phyloP scores from a whole-genome alignment of 129 eudicot species.

The Centrapalus pauciflorus region DNA sequence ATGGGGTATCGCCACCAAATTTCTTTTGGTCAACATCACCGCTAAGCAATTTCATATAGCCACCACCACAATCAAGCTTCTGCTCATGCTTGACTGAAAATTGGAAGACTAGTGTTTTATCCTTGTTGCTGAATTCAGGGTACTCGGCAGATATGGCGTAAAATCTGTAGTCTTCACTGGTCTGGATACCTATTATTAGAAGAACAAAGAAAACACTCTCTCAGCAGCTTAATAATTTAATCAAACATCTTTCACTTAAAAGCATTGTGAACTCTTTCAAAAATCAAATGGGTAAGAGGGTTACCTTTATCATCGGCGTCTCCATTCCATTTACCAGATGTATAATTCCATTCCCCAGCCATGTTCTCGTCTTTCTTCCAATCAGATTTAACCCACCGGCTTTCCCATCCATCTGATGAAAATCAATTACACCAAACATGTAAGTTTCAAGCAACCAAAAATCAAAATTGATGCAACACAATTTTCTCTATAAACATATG shows the following conservation, averaged over 20 bases:
- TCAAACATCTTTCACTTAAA: not conserved
- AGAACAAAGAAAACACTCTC: not conserved
- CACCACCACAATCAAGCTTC: slow-evolving; percentile 95
- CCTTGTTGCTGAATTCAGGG: slow-evolving; percentile 91
- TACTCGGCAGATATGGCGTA: slow-evolving; percentile 85
- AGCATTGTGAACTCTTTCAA: not conserved
- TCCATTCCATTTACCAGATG: slow-evolving; percentile 97
- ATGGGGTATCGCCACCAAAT: slow-evolving; percentile 85
- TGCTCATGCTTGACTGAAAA: slow-evolving; percentile 89
- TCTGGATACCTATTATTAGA: slow-evolving; percentile 67
- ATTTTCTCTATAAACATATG: not conserved
- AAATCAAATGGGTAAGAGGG: not conserved
- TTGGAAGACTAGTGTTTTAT: slow-evolving; percentile 68
- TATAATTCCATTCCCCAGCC: slow-evolving; percentile 98
- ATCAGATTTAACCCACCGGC: slow-evolving; percentile 87
- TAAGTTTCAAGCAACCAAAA: not conserved
- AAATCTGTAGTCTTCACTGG: slow-evolving; percentile 93
- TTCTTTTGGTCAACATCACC: slow-evolving; percentile 72
- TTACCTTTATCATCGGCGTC: slow-evolving; percentile 89
- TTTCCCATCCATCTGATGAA: slow-evolving; percentile 82
- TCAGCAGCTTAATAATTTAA: not conserved
- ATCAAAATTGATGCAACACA: not conserved
- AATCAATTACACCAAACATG: not conserved
- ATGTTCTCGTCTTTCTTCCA: slow-evolving; percentile 92
- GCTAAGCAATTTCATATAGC: slow-evolving; percentile 81